Evolutionary conservation across 2,329 filamentous ascomycete species (phyloP), one percentile per base, ranked within the genome.

Genomic region (Aplosporella prunicola): DNA sequence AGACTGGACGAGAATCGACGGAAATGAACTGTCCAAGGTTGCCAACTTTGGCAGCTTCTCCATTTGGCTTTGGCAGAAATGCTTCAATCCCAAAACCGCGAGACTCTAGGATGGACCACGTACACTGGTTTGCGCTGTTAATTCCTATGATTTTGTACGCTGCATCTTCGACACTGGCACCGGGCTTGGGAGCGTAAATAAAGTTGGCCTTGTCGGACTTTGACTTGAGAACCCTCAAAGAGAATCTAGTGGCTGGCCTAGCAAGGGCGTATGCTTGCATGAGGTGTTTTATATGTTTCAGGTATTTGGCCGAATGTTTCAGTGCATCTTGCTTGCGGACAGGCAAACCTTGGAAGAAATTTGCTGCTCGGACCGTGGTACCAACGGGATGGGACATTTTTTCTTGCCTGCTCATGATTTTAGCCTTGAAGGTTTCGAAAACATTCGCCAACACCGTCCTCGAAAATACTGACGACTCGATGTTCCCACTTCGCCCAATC

Each of bases 181-280:
- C 59, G 9, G 58, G 48, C 20, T 67, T 68, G 0, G 80, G 78
- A 2, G 74, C 69, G 54, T 82, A 86, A 3, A 66, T 67, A 72
- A 78, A 86, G 17, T 68, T 66, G 13, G 26, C 20, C 17, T 68
- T 69, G 20, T 69, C 62, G 9, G 57, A 63, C 43, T 63, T 67
- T 2, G 64, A 60, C 20, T 76, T 74, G 4, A 72, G 49, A 3
- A 85, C 63, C 41, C 2, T 65, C 65, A 18, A 87, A 61, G 42
- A 69, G 76, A 20, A 82, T 55, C n/a, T n/a, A n/a, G n/a, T n/a
- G n/a, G 66, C 55, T 6, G 78, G 76, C 45, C 79, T 69, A 5
- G 80, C 76, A 33, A 88, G 63, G 4, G 71, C 78, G 57, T 84
- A 85, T 1, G 72, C 63, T 42, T 74, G 67, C 23, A 88, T 56